Evolutionary conservation across 2,329 filamentous ascomycete genomes (phyloP).

Genomic region (Paecilomyces variotii): DNA sequence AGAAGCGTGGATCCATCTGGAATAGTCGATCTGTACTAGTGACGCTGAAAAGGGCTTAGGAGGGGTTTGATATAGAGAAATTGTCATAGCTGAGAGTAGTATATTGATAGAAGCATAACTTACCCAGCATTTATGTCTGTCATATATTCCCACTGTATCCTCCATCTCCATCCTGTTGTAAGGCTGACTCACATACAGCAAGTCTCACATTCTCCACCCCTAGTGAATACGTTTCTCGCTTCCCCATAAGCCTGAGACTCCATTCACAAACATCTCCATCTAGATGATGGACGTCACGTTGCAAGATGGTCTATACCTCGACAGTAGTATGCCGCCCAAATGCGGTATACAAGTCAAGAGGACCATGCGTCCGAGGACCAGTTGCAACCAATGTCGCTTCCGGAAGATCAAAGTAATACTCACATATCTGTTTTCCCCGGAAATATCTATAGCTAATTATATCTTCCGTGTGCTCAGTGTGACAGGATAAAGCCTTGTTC

Average conservation of each 20-base stretch:
- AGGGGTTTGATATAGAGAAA: not conserved
- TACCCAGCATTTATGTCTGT: not conserved
- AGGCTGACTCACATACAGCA: not conserved
- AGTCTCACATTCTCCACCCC: not conserved
- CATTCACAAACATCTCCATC: not conserved
- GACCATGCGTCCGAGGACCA: not conserved
- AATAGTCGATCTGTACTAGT: not conserved
- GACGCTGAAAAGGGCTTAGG: not conserved
- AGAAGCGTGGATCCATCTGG: not conserved
- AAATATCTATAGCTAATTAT: not conserved
- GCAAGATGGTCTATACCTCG: not conserved
- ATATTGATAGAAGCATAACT: not conserved
- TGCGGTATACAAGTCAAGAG: not conserved
- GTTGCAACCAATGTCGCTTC: constrained; percentile 2
- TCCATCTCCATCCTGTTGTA: not conserved
- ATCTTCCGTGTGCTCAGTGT: not conserved
- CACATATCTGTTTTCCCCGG: not conserved
- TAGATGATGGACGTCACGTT: not conserved
- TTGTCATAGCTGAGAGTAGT: not conserved
- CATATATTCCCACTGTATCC: not conserved
- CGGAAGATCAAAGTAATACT: constrained; percentile 3
- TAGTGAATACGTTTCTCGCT: not conserved
- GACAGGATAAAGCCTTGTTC: constrained; percentile 4
- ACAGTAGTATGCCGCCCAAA: not conserved
- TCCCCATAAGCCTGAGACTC: not conserved